Base-by-base conservation (phyloP, 352 stramenopile species). In the Bremia lactucae region DNA sequence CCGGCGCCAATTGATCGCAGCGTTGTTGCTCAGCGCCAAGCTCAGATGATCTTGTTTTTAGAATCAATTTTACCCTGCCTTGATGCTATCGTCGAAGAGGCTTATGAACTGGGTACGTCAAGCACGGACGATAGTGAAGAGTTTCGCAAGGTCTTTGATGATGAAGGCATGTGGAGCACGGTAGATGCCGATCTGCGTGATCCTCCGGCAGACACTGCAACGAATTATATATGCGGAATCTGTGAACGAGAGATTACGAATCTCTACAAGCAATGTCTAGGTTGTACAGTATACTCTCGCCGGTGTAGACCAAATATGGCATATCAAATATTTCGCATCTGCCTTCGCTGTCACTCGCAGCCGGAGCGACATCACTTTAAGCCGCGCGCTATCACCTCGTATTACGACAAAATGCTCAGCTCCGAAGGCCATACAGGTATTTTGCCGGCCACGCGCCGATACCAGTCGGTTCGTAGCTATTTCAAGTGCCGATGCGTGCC, bases 211-310 rank as follows among this genome's bases (percentile, higher is more conserved):
- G 51, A 65, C 34, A 57, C 46, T 9, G 46, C 43, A 6, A 72
- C 78, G 6, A 63, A 67, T 29, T 88, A 85, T 47, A 52, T 47
- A 31, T 88, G 76, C 31, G 66, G 67, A 14, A 73, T 88, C 38
- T 87, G 73, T 49, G 55, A 58, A 0, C 65, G 75, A 1, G 79
- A 91, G 52, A 73, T 91, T n/a, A 73, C 72, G 16, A 91, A 91
- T 52, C 64, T 82, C 37, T 88, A 87, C 62, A 88, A 91, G 55
- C 75, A 88, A 48, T 91, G 79, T 22, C 57, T 91, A 2, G 79
- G 79, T 24, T 91, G 79, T 40, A 66, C 72, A 1, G 61, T 86
- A 14, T 84, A 86, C 49, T 62, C 68, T 20, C 72, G 63, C 23
- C 54, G 63, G 15, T 60, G 67, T 31, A 61, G 65, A 7, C 68